Base-by-base conservation (phyloP, 1,284 basidiomycete genomes). In the Fomitiporia mediterranea region DNA sequence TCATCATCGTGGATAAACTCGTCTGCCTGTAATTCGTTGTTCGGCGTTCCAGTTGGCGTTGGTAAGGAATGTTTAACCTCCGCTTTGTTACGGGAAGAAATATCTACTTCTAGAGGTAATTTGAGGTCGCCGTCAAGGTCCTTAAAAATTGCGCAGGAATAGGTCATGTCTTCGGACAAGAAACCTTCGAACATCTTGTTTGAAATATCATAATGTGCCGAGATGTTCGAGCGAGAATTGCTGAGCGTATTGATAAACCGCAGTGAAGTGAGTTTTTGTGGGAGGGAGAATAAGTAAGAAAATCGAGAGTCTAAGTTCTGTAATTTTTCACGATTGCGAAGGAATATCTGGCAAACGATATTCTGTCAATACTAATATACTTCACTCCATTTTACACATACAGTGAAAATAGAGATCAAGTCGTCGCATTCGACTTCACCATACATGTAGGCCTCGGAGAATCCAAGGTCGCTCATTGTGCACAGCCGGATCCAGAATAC, bases 141-240 rank as follows among this genome's bases (percentile, higher is more conserved):
- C 11, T 79, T 71, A 65, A 84, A 90, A 60, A 89, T 86, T 3
- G 80, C 87, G 64, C 84, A 90, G 0, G 85, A 88, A 67, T 92
- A 91, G 15, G 85, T 91, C 89, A 93, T 91, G 67, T 92, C 89
- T 53, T 74, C 66, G 1, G 82, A 84, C 25, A 91, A 68, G 68
- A 91, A 91, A 0, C 80, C 83, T 44, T 72, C 67, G 59, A 79
- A 80, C 78, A 81, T 79, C 6, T 72, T 73, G 63, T 86, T 85
- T 1, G 80, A 82, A 48, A 89, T 82, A 64, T 89, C 86, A 68
- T 89, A 88, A 67, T 89, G 85, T 2, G 85, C 84, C 7, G 82
- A 82, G 55, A 88, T 86, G 65, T 89, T 89, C n/a, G 79, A 80
- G 15, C 81, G 73, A 27, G 81, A 78, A 64, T 84, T 86, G 54